Conservation (phyloP, 768 basidiomycete species). For the Hebeloma cylindrosporum region DNA sequence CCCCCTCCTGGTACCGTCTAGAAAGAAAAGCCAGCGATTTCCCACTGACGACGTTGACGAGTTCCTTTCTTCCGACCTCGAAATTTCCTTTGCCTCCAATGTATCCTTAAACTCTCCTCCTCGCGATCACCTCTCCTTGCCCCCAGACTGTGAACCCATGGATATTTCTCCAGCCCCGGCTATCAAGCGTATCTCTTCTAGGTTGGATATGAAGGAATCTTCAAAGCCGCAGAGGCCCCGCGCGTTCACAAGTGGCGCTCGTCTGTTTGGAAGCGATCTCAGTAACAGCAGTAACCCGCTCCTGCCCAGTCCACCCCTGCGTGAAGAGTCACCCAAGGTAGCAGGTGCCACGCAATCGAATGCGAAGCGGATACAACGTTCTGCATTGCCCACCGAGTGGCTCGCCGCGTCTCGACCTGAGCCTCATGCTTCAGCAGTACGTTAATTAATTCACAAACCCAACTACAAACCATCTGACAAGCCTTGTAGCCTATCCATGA, state of each 20-base stretch:
- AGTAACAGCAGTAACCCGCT: slow-evolving; percentile 49
- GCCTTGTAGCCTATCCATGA: slow-evolving; percentile 40
- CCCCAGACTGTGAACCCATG: slow-evolving; percentile 64
- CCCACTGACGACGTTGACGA: slow-evolving; percentile 59
- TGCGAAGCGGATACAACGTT: slow-evolving; percentile 58
- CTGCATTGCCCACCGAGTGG: slow-evolving; percentile 68
- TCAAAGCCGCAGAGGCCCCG: slow-evolving; percentile 57
- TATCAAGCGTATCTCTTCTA: slow-evolving; percentile 20
- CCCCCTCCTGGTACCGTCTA: slow-evolving; percentile 46
- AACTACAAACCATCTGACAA: no score
- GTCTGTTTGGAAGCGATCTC: slow-evolving; percentile 73
- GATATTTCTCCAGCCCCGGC: slow-evolving; percentile 74
- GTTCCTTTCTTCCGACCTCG: slow-evolving; percentile 73
- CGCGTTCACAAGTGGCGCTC: slow-evolving; percentile 62
- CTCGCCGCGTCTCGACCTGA: slow-evolving; percentile 30
- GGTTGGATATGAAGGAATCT: slow-evolving; percentile 19
- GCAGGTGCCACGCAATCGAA: slow-evolving; percentile 39
- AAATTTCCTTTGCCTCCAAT: slow-evolving; percentile 79
- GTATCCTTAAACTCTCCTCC: slow-evolving; percentile 79
- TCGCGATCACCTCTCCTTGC: slow-evolving; percentile 42
- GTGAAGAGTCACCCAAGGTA: slow-evolving; percentile 33
- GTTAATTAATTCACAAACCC: no score
- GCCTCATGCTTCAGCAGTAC: slow-evolving; percentile 27
- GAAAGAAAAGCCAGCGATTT: slow-evolving; percentile 48
- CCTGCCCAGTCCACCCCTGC: slow-evolving; percentile 31